Evolutionary conservation across 2,329 filamentous ascomycete species (phyloP), one percentile per base, ranked within the genome.

Genomic region (Cordyceps militaris): DNA sequence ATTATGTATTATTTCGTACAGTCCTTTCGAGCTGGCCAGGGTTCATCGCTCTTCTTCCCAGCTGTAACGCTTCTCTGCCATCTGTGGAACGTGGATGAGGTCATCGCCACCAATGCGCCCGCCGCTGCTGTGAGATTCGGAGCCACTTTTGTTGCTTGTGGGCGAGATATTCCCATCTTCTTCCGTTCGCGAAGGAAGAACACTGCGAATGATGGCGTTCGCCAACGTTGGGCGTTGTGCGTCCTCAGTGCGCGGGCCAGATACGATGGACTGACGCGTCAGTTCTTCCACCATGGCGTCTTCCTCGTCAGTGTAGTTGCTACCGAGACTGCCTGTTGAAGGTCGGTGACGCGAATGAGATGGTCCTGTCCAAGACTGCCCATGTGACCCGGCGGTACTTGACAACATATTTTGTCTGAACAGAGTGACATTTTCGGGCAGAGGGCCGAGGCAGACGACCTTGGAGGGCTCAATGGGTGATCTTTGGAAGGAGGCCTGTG

Each of bases 281-380:
- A 69, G 57, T 54, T 69, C 68, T 38, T 66, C 65, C 32, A 63
- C 65, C 13, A 69, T 63, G 7, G 68, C 66, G 59, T 79, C 76
- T 60, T 84, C 78, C 24, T 83, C 77, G 10, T 80, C 75, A 0
- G 81, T 84, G 62, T 75, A 84, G 58, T 83, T 81, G 65, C 81
- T 83, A 21, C 80, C 80, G 8, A 83, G 66, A 2, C 79, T 83
- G 58, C 76, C 74, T 32, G 69, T 69, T 6, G 67, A 70, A 8
- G 57, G 47, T 23, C 62, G 60, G 40, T 51, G 43, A 24, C 34
- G 24, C n/a, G 50, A 30, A 40, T 56, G 36, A 16, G 19, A 32
- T 13, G 43, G 53, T 30, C 46, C 32, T 23, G 51, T 23, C 24
- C 23, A 38, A 32, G 49, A 48, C 42, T 23, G 59, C 16, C 24